Base-by-base conservation (phyloP, 495 filamentous ascomycete species). In the Aspergillus baeticus region DNA sequence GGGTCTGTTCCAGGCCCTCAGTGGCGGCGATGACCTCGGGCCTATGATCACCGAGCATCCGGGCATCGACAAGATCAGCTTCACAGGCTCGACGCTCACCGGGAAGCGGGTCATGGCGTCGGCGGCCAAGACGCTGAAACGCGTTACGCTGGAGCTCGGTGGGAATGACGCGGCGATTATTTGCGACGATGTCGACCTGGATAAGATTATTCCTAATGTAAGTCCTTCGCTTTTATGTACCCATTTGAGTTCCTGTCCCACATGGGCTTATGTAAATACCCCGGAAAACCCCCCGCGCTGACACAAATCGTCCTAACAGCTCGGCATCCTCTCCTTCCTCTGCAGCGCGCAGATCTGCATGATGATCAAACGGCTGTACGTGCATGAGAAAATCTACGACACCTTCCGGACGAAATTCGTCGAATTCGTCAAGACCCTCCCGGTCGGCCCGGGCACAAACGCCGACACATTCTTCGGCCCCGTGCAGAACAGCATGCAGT, bases 121-220 rank as follows among this genome's bases (percentile, higher is more conserved):
- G 38, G 82, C 77, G 60, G 76, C 84, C 7, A 78, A 77, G 62
- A 87, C 83, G 0, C 63, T 90, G 36, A 89, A 89, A 68, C 70
- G 80, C 13, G 68, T 84, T 1, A 85, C 79, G 0, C 70, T 82
- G 3, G 78, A 81, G 59, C 66, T 77, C 23, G 87, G 86, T 17
- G 88, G 87, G 33, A 90, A 90, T 63, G 83, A 90, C 65, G 80
- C 87, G 0, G 79, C 80, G 47, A 83, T 89, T 53, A 74, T 90
- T 17, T 83, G 81, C 58, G 71, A 77, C 0, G 86, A 89, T 69
- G 86, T 85, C 10, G 84, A 88, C 55, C 71, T 90, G 18, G 76
- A 81, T 34, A 76, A 75, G 33, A 75, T 79, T 13, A 78, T 84
- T 11, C 81, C 81, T 0, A 70, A 83, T 56, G 76, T 84, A 22